A percentile compares a stretch with the other conserved stretches of the same genome.
Conservation (phyloP, 2,329 filamentous ascomycete species). For the Fusarium sp. region DNA sequence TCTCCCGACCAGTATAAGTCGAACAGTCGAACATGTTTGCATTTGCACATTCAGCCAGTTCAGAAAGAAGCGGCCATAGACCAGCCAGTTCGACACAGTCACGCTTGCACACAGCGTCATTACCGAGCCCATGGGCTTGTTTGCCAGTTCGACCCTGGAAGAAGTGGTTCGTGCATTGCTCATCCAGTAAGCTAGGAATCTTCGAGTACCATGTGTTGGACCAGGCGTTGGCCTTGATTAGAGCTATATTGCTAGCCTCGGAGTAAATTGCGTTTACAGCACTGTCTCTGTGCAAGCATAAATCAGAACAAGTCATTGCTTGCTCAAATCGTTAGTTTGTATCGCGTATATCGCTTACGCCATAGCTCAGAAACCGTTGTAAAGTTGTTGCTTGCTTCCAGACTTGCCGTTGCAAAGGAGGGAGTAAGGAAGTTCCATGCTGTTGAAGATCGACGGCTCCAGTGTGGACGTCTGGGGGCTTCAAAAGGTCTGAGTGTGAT, state of each 20-base stretch:
- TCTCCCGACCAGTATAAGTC: conserved; percentile 15
- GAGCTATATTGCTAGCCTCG: conserved; percentile 9
- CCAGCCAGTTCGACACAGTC: conserved; percentile 4
- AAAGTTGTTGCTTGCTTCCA: background rate
- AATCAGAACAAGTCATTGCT: background rate
- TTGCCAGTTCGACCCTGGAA: conserved; percentile 12
- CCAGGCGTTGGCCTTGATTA: conserved; percentile 24
- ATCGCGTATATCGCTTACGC: background rate
- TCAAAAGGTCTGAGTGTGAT: conserved; percentile 2
- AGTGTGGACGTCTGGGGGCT: conserved; percentile 14
- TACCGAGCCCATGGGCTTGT: conserved; percentile 25
- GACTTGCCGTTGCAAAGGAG: background rate
- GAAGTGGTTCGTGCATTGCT: conserved; percentile 33
- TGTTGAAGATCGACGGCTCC: conserved; percentile 30
- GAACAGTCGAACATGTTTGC: conserved; percentile 6
- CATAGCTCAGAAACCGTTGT: conserved; percentile 4
- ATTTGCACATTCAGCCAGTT: conserved; percentile 3
- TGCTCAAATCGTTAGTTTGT: background rate
- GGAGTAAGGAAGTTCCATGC: conserved; percentile 13
- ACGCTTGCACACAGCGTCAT: conserved; percentile 14
- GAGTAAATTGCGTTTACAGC: conserved; percentile 7
- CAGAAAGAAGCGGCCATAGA: conserved; percentile 3
- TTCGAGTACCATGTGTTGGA: conserved; percentile 30
- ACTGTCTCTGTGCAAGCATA: conserved; percentile 1
- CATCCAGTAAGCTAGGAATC: conserved; percentile 19